These are phyloP conservation scores for Cercophora scortea DNA, from an alignment of 495 filamentous ascomycete genomes.

Conservation along the genomic window DNA sequence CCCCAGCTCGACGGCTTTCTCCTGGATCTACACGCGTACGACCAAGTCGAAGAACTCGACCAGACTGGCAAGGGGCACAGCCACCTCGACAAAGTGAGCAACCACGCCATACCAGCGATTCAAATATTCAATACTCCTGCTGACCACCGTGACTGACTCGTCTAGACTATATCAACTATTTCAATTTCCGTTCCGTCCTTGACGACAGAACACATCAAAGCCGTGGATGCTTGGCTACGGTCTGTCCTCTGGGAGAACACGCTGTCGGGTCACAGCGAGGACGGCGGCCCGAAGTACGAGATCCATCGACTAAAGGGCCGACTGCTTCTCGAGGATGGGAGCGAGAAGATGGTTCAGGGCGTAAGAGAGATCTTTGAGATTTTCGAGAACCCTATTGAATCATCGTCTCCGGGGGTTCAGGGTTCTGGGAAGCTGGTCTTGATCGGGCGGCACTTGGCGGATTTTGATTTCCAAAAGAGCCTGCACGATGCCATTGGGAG, in stretches of 20 bases:
- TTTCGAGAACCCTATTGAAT: slow-evolving; percentile 47
- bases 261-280: slow-evolving; percentile 40
- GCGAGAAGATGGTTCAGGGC: slow-evolving; percentile 73
- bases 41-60: slow-evolving; percentile 63
- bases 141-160: not conserved
- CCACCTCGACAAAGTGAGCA: slow-evolving; percentile 72
- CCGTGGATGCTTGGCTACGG: slow-evolving; percentile 75
- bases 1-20: slow-evolving; percentile 77
- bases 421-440: slow-evolving; percentile 65
- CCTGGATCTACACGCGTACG: slow-evolving; percentile 88
- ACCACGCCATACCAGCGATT: not conserved
- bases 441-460: slow-evolving; percentile 62
- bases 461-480: slow-evolving; percentile 36
- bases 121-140: not conserved
- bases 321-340: slow-evolving; percentile 52
- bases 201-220: slow-evolving; percentile 39
- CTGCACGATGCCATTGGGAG: slow-evolving; percentile 17
- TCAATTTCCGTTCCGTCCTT: slow-evolving; percentile 57
- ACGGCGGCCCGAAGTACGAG: slow-evolving; percentile 41
- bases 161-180: slow-evolving; percentile 83
- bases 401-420: slow-evolving; percentile 5
- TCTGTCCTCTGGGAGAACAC: slow-evolving; percentile 73
- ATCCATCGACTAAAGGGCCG: slow-evolving; percentile 85
- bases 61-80: slow-evolving; percentile 61
- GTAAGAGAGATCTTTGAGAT: slow-evolving; percentile 93